A percentile compares a stretch with the other conserved stretches of the same genome.
These are phyloP conservation scores for Aspergillus hortae DNA, from an alignment of 2,329 filamentous ascomycete genomes.

Conservation along the genomic window DNA sequence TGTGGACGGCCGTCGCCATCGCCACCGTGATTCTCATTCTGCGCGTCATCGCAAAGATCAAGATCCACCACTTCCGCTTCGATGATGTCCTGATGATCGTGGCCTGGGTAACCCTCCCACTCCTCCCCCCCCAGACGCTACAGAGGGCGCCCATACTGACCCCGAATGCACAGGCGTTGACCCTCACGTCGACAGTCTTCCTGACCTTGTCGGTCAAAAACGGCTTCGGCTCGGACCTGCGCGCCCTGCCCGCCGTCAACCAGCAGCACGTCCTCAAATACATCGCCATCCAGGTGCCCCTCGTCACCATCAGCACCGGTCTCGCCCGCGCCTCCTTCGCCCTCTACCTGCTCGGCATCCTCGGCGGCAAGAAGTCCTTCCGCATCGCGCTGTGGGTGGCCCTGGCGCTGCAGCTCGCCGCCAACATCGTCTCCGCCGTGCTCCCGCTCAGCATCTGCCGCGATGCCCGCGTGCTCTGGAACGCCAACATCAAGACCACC, in stretches of 20 bases:
- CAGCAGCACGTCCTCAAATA: conserved; percentile 21
- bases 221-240: conserved; percentile 25
- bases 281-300: conserved; percentile 24
- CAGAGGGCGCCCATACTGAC: background rate
- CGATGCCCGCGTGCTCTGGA: conserved; percentile 22
- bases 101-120: conserved; percentile 17
- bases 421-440: conserved; percentile 24
- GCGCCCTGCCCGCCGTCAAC: conserved; percentile 7
- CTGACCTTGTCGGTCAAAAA: conserved; percentile 22
- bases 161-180: conserved; percentile 15
- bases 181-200: conserved; percentile 21
- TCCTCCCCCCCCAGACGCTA: too few species aligned
- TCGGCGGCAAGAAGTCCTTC: conserved; percentile 23
- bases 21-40: conserved; percentile 24
- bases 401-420: conserved; percentile 21
- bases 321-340: conserved; percentile 27
- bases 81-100: conserved; percentile 31
- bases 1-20: conserved; percentile 27
- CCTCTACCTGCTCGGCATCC: conserved; percentile 24
- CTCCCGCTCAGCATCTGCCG: conserved; percentile 27
- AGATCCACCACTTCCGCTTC: conserved; percentile 24
- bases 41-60: conserved; percentile 26
- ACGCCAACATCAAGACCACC: conserved; percentile 19
- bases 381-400: conserved; percentile 20
- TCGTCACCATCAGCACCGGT: conserved; percentile 28